Base-by-base conservation (phyloP, 2,329 filamentous ascomycete species). In the Madurella fahalii region DNA sequence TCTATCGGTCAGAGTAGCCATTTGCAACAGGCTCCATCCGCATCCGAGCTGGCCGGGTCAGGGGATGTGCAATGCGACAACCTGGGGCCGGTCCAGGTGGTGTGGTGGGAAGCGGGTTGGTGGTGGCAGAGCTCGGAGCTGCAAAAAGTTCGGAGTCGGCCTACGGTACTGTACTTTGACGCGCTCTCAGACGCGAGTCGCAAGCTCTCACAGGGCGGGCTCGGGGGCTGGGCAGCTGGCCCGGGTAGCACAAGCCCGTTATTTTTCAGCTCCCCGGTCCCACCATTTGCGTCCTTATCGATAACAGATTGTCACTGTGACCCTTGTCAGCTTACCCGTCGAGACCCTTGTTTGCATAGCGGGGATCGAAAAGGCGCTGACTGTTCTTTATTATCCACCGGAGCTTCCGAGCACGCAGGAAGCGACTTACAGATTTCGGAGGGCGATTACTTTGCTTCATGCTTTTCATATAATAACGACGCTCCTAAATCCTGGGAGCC, bases 1-100 rank as follows among this genome's bases (percentile, higher is more conserved):
- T 68, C 77, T 76, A 74, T 87, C 85, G 67, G 82, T 80, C 68
- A 82, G 75, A 72, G 85, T 80, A 76, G 84, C 86, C 87, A 90
- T 91, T 76, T 73, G 77, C 76, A 71, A 74, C 71, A 74, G 72
- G 72, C 74, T 79, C 74, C 77, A 74, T 73, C 72, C 60, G 64
- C 48, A 54, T 56, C 56, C 55, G 50, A 40, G 17, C 17, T 41
- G 57, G 47, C 42, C 41, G 39, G 39, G 45, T 31, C 45, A 12
- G 32, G 50, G 47, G 55, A 41, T 54, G 40, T 54, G 11, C 17
- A 18, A 51, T 52, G 50, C 44, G 50, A 53, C 30, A 40, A 46
- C 15, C 45, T 47, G 40, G 41, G 47, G 12, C 25, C 18, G 17
- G 50, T 52, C 44, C 34, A 47, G 48, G 58, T 47, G 17, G 42